Evolutionary conservation across 345 rosid genomes (phyloP), one percentile per base, ranked within the genome.

Genomic region (Lepidium didymum): DNA sequence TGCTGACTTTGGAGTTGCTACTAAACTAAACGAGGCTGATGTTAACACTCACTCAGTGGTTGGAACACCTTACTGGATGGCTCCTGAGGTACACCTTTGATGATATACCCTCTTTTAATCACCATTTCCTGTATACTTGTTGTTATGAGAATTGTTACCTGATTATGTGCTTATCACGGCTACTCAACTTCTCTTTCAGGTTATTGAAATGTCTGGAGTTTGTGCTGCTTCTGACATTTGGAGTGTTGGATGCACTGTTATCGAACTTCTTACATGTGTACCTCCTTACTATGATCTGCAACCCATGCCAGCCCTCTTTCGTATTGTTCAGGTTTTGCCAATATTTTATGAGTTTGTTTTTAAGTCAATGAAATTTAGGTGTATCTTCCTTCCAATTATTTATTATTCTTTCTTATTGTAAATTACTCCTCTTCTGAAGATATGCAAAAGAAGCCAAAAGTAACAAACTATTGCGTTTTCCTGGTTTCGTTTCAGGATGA

Each of bases 1-100:
- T 82, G 99, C 99, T 82, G 99, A 91, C 81, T 95, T 95, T 85
- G 99, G 99, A 74, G 99, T 95, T 70, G 99, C 99, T 10, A 95
- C 99, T 65, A 95, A 95, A 82, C 81, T 95, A 65, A 95, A 87
- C 25, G 99, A 95, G 82, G 96, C 99, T 77, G 97, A 95, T 82
- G 86, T 87, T 56, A 89, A 91, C 76, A 95, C 99, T 21, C 96
- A 86, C 77, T 91, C 97, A 21, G 97, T 95, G 69, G 97, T 86
- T 76, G 99, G 97, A 78, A 87, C 96, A 37, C 99, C 99, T 57
- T 95, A 91, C 50, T 95, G 99, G 99, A 95, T 95, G 99, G 99
- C 99, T 62, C 99, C 99, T 15, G 97, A 95, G 96, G 99, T 95
- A 80, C 51, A 59, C 54, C 45, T 43, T 56, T 69, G 25, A 5